Base-by-base conservation (phyloP, 345 rosid species). In the Camelina neglecta region DNA sequence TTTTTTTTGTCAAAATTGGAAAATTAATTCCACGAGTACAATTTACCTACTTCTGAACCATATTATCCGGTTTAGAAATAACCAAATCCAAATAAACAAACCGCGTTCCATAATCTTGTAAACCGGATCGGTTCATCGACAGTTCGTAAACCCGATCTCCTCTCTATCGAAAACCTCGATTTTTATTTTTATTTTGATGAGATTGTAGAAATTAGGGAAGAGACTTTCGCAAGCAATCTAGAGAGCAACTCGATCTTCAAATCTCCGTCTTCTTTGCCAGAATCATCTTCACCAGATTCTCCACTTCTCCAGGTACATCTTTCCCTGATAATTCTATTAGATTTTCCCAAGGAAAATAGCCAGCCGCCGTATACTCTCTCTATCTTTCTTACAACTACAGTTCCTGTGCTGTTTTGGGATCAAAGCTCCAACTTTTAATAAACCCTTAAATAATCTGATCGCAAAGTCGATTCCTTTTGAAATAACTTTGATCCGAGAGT, bases 191-290 rank as follows among this genome's bases (percentile, higher is more conserved):
- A 2, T 5, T 45, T 11, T 45, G 1, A 45, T 45, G 16, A 42
- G 72, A 35, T 56, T 65, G 58, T 57, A n/a, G 36, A 45, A 29
- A 18, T 58, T 3, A 66, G 20, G n/a, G 63, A 61, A 76, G 65
- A 71, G 38, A 35, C 23, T 69, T 44, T 65, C 53, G 66, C 71
- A 77, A 70, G 42, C 67, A 70, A 69, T 76, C 75, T 76, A 61
- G 71, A 69, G 26, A 62, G 53, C 65, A 50, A 71, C 7, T 8
- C 55, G 72, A 76, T 47, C 26, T 23, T 13, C 48, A 53, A 54
- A 31, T 69, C 69, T 60, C 31, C 64, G 26, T 7, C 33, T 50
- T 39, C 3, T 13, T 38, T 24, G 35, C 36, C 31, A 53, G 62
- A 75, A 11, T 60, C 11, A 56, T 65, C 71, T 33, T 11, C 41